These are phyloP conservation scores for Hagleromyces aurorensis DNA, from an alignment of 805 yeast genomes.

Conservation along the genomic window DNA sequence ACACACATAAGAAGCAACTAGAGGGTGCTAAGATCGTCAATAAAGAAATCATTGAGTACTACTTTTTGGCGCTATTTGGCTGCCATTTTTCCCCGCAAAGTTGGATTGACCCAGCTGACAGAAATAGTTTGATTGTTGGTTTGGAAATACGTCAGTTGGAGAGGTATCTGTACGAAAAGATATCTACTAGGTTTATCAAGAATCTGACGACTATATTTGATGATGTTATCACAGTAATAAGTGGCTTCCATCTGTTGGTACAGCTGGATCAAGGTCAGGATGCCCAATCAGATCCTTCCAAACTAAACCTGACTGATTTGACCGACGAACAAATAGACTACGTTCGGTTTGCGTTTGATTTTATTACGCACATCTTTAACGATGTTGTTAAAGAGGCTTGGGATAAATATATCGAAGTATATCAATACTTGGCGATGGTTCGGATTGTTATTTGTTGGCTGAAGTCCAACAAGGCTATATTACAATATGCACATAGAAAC, in stretches of 20 bases:
- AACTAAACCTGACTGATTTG: slow-evolving; percentile 8
- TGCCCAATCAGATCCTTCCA: slow-evolving; percentile 3
- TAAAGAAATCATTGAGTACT: slow-evolving; percentile 28
- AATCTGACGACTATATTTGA: slow-evolving; percentile 22
- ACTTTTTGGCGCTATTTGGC: slow-evolving; percentile 26
- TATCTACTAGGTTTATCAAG: slow-evolving; percentile 21
- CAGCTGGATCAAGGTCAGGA: slow-evolving; percentile 2
- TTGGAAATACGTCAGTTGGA: slow-evolving; percentile 14
- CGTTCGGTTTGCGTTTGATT: slow-evolving; percentile 37
- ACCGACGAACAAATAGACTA: slow-evolving; percentile 12
- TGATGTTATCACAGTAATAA: slow-evolving; percentile 19
- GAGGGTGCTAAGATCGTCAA: slow-evolving; percentile 21
- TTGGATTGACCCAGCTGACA: slow-evolving; percentile 14
- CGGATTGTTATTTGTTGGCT: slow-evolving; percentile 54
- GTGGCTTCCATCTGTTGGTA: slow-evolving; percentile 21
- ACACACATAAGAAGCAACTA: slow-evolving; percentile 19
- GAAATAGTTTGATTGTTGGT: slow-evolving; percentile 6
- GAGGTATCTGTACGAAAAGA: slow-evolving; percentile 16
- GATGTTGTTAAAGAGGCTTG: slow-evolving; percentile 27
- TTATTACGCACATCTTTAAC: slow-evolving; percentile 30
- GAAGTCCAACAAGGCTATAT: slow-evolving; percentile 39
- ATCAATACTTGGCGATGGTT: slow-evolving; percentile 31
- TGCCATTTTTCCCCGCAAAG: slow-evolving; percentile 16
- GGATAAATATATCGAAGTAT: slow-evolving; percentile 14
- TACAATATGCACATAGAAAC: slow-evolving; percentile 30